Evolutionary conservation across 768 basidiomycete genomes (phyloP).

Genomic region (Kwoniella pini): DNA sequence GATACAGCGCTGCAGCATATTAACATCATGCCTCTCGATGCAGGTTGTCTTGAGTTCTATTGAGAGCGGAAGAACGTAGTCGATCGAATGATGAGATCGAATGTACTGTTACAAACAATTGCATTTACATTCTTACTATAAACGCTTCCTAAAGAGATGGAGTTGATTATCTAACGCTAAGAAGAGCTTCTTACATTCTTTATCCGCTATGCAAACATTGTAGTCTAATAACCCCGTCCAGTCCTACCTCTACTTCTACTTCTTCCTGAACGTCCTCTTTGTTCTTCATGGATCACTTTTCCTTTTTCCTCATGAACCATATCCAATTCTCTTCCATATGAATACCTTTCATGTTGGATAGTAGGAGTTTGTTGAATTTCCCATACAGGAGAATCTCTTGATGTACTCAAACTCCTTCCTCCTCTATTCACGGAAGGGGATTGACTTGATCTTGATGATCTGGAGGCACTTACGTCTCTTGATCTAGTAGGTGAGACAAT

Average conservation of each 20-base stretch:
- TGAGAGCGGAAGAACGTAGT: too few species aligned
- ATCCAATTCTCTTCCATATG: conserved; percentile 28
- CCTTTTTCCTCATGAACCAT: conserved; percentile 30
- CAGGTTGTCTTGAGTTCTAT: too few species aligned
- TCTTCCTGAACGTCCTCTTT: conserved; percentile 23
- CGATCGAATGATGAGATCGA: too few species aligned
- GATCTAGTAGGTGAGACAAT: conserved; percentile 6
- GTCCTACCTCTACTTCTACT: conserved; percentile 23
- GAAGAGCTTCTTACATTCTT: not conserved
- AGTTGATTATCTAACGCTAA: too few species aligned
- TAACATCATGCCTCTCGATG: too few species aligned
- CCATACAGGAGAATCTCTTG: conserved; percentile 16
- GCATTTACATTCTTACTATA: too few species aligned
- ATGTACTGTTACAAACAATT: too few species aligned
- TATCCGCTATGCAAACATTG: too few species aligned
- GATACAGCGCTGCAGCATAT: too few species aligned
- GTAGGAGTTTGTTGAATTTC: not conserved
- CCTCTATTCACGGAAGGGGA: conserved; percentile 15
- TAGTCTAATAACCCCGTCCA: conserved; percentile 10
- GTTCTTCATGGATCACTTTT: conserved; percentile 12
- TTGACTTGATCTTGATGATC: conserved; percentile 15
- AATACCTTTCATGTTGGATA: conserved; percentile 15
- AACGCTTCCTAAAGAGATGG: too few species aligned
- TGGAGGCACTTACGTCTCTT: not conserved
- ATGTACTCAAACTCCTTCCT: conserved; percentile 14